These are phyloP conservation scores for Polygonum maritimum DNA, from an alignment of 148 eudicot species.

Conservation along the genomic window DNA sequence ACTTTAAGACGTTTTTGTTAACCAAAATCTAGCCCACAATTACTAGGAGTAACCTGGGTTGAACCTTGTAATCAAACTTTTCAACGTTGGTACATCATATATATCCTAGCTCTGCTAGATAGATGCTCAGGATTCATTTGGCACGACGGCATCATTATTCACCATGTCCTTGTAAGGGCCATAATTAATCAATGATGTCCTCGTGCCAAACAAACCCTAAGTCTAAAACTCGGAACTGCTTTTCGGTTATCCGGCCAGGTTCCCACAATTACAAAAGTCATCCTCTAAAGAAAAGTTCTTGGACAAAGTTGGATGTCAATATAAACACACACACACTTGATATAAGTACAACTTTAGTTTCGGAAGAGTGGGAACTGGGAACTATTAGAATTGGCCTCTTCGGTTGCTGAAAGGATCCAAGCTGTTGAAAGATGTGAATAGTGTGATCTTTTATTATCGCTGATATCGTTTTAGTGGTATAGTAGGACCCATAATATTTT, in stretches of 20 bases:
- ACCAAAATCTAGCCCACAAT: no score
- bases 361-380: background rate
- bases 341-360: background rate
- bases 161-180: no score
- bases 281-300: background rate
- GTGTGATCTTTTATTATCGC: conserved; percentile 1
- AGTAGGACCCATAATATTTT: conserved; percentile 15
- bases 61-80: background rate
- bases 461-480: background rate
- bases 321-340: background rate
- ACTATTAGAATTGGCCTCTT: conserved; percentile 2
- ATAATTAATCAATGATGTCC: no score
- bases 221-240: background rate
- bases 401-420: conserved; percentile 7
- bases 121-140: no score
- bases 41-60: no score
- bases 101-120: no score
- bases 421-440: background rate
- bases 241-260: background rate
- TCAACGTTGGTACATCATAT: background rate
- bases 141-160: no score
- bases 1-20: no score
- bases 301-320: background rate
- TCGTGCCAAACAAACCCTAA: no score
- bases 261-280: background rate